Base-by-base conservation (phyloP, 257 asterid species). In the Verbena officinalis region DNA sequence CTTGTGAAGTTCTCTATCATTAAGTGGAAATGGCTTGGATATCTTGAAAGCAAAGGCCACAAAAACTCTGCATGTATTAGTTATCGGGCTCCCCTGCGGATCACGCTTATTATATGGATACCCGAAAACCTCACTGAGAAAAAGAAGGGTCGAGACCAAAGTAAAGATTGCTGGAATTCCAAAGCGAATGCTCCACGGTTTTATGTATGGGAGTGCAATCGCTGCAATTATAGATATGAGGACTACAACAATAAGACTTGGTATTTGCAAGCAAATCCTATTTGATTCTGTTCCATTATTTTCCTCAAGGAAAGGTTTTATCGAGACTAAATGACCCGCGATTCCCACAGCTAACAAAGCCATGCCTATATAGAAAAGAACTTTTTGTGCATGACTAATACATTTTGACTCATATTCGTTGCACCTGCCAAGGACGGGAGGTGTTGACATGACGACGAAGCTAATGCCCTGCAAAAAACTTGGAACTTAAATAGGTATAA, bases 121-220 rank as follows among this genome's bases (percentile, higher is more conserved):
- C 14, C 69, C n/a, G n/a, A n/a, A n/a, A 71, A 19, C 89, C 87
- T 0, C n/a, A n/a, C 45, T 72, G 12, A 74, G 23, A 31, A 85
- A 88, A 1, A 66, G 23, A 42, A 81, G 2, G 20, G 69, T 71
- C 9, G 85, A 87, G 34, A 75, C 43, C 4, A 51, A 67, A 9
- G 77, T 68, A 69, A 77, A 80, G 5, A 74, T 71, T 30, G 85
- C 91, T 0, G 91, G 85, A 9, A 84, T 70, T 22, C 85, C 88
- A 55, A 86, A 84, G 4, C 78, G 75, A 34, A 72, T 39, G 4
- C 61, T 44, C 91, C 95, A 86, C 1, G 75, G 88, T 4, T 74
- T 79, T 61, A 86, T 64, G 58, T 81, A 83, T 1, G 88, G 87
- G 1, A 83, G 80, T 16, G 76, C 80, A 55, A 80, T 52, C 12